A percentile compares a stretch with the other conserved stretches of the same genome.
Conservation (phyloP, 805 yeast genomes). For the Saccharomycopsis sp. region DNA sequence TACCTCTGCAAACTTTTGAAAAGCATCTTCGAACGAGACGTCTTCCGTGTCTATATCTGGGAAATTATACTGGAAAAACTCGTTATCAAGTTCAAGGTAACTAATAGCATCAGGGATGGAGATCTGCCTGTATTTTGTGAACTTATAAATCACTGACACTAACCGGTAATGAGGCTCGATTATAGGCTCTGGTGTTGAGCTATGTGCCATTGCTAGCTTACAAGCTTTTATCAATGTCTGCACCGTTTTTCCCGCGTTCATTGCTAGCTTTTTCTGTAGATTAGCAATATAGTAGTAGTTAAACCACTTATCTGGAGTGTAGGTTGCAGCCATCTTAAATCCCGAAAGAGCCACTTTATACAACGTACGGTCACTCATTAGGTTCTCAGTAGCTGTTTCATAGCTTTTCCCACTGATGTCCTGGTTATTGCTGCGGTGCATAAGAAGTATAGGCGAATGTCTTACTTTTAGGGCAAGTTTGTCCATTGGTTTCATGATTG, state of each 20-base stretch:
- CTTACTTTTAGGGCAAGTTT: conserved; percentile 47
- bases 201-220: conserved; percentile 30
- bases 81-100: conserved; percentile 34
- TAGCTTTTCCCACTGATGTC: conserved; percentile 16
- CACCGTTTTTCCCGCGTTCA: conserved; percentile 34
- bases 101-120: conserved; percentile 33
- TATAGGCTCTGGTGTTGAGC: conserved; percentile 44
- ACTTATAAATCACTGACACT: conserved; percentile 53
- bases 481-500: conserved; percentile 56
- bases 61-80: conserved; percentile 25
- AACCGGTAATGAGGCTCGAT: conserved; percentile 75
- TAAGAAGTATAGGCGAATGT: conserved; percentile 31
- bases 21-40: conserved; percentile 14
- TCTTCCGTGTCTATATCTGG: conserved; percentile 20
- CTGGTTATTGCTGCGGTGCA: conserved; percentile 7
- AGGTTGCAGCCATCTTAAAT: conserved; percentile 40
- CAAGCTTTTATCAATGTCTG: conserved; percentile 41
- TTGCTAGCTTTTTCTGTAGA: conserved; percentile 39
- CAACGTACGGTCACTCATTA: conserved; percentile 26
- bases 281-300: conserved; percentile 53
- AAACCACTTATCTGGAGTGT: conserved; percentile 45
- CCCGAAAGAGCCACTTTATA: conserved; percentile 37
- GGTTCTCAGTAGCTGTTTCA: conserved; percentile 24
- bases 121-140: conserved; percentile 35
- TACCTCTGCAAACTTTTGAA: conserved; percentile 31